Evolutionary conservation across 352 stramenopile genomes (phyloP).

Genomic region (Globisporangium nagaii): DNA sequence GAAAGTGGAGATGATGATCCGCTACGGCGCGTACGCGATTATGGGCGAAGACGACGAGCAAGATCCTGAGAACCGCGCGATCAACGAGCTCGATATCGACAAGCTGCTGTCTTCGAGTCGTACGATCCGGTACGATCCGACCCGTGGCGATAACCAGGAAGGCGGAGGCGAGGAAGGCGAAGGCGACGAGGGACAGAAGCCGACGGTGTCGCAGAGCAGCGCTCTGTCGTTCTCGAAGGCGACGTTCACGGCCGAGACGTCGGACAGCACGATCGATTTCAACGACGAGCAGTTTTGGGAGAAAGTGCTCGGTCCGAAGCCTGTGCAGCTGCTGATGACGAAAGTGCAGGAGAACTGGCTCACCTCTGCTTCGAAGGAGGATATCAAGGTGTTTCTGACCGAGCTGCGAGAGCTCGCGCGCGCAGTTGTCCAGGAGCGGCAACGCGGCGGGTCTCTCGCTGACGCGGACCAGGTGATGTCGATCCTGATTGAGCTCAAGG

Average conservation of each 20-base stretch:
- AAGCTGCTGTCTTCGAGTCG: conserved; percentile 79
- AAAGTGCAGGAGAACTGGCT: conserved; percentile 85
- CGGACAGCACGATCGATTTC: conserved; percentile 86
- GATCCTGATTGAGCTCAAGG: conserved; percentile 86
- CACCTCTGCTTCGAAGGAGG: conserved; percentile 59
- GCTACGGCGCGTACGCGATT: conserved; percentile 95
- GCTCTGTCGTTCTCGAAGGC: conserved; percentile 87
- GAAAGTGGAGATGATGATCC: conserved; percentile 98
- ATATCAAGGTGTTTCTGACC: conserved; percentile 79
- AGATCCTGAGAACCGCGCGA: conserved; percentile 82
- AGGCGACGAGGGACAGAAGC: conserved; percentile 20
- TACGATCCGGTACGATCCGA: conserved; percentile 86
- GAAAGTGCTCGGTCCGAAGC: conserved; percentile 85
- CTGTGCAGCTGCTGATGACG: conserved; percentile 81
- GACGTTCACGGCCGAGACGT: conserved; percentile 81
- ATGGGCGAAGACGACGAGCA: conserved; percentile 96
- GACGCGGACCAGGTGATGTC: conserved; percentile 83
- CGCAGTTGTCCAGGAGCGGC: conserved; percentile 77
- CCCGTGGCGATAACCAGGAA: conserved; percentile 35
- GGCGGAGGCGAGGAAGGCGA: conserved; percentile 35
- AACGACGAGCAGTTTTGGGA: conserved; percentile 91
- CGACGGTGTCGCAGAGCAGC: conserved; percentile 39
- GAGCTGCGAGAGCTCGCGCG: conserved; percentile 75
- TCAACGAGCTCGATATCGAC: conserved; percentile 89
- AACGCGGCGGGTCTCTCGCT: conserved; percentile 74